Base-by-base conservation (phyloP, 768 basidiomycete species). In the Lentinula boryana region DNA sequence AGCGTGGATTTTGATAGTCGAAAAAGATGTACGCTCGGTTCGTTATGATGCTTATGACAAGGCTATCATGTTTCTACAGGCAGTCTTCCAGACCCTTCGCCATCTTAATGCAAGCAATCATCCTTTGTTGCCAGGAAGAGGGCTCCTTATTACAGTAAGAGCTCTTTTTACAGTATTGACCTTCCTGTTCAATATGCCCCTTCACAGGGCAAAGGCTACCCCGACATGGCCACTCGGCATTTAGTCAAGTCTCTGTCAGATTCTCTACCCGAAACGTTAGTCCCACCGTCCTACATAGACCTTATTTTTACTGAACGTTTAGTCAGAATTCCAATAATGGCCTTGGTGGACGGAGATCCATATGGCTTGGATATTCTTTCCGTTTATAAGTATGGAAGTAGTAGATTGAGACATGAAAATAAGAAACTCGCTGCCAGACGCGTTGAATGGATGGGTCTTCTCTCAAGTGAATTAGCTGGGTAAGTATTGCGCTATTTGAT, bases 361-460 rank as follows among this genome's bases (percentile, higher is more conserved):
- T 91, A 91, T 70, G 97, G 97, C 1, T 70, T 98, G 46, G 93
- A 96, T 63, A 98, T 99, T 63, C 81, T 95, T 12, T 89, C 90
- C 0, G 89, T 91, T 8, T 98, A 93, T 75, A 89, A 84, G 62
- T 84, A 82, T 66, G 97, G 97, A 9, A 95, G 93, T 60, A 73
- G 71, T 54, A 75, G 74, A 40, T 79, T 94, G 72, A 78, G 77
- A 46, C 90, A 91, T 68, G 92, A 98, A 70, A 82, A 81, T 32
- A 76, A 72, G 15, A 86, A 79, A 46, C 76, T 97, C 38, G 86
- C 85, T 0, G 85, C 92, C 1, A 71, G 76, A 35, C 81, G 92
- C 13, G 70, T 95, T 31, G 73, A 82, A 64, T 98, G 95, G 90
- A 70, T 95, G 2, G 96, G 96, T 2, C 73, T 98, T 16, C 85